phyloP scores from a whole-genome alignment of 805 yeast genomes.

The Monosporozyma servazzii region DNA sequence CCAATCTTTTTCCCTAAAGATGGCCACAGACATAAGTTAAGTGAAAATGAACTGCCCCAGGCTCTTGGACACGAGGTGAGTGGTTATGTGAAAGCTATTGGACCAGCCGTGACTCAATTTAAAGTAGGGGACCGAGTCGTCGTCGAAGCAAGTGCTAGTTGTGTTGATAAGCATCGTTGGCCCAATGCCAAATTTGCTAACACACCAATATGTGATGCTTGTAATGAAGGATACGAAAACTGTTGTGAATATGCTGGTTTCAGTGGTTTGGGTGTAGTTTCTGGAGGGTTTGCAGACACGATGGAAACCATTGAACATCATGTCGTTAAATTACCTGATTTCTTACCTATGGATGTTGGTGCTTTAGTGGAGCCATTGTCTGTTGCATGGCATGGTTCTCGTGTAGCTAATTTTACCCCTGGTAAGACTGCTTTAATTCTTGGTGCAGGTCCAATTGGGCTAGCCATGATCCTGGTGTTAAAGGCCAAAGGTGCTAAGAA shows the following conservation, averaged over 20 bases:
- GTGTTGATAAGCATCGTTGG: slow-evolving; percentile 38
- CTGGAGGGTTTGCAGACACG: slow-evolving; percentile 48
- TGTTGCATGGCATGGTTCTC: slow-evolving; percentile 50
- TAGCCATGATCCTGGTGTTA: slow-evolving; percentile 47
- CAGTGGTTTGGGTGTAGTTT: slow-evolving; percentile 46
- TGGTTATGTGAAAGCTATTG: slow-evolving; percentile 39
- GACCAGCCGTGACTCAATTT: slow-evolving; percentile 37
- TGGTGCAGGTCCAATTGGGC: slow-evolving; percentile 58
- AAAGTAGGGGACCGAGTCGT: slow-evolving; percentile 51
- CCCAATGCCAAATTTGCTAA: slow-evolving; percentile 23
- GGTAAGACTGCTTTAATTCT: slow-evolving; percentile 43
- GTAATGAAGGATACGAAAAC: slow-evolving; percentile 45
- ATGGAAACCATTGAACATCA: slow-evolving; percentile 36
- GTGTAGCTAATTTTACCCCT: slow-evolving; percentile 35
- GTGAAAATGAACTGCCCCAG: slow-evolving; percentile 35
- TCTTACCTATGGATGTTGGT: slow-evolving; percentile 42
- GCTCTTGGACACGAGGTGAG: slow-evolving; percentile 48
- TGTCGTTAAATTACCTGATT: slow-evolving; percentile 35
- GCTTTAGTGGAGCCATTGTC: slow-evolving; percentile 51
- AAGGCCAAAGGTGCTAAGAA: slow-evolving; percentile 41
- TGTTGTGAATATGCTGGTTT: slow-evolving; percentile 42
- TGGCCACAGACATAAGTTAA: slow-evolving; percentile 31
- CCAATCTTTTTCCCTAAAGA: slow-evolving; percentile 46
- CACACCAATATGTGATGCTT: slow-evolving; percentile 19
- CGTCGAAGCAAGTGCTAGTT: slow-evolving; percentile 52